Evolutionary conservation across 2,329 filamentous ascomycete genomes (phyloP), one percentile per base, ranked within the genome.

Genomic region (Xenoacremonium recifei): DNA sequence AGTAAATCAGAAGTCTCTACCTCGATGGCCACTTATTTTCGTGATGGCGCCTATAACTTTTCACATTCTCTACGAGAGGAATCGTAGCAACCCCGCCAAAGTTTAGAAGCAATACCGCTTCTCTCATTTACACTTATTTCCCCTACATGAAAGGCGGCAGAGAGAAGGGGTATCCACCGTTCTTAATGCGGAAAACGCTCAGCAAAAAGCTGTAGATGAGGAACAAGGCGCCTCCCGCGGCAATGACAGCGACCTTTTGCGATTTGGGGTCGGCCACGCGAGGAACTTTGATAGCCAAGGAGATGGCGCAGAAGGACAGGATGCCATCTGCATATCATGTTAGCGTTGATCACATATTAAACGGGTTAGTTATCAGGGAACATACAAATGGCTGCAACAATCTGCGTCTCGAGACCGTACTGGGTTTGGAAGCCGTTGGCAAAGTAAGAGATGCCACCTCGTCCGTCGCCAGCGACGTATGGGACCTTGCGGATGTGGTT

Each of bases 401-500:
- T 92, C 69, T 99, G 93, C 3, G 92, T 96, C 71, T 99, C 93
- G 55, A 99, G 73, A 12, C 93, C 93, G 59, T 85, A 90, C 64
- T 99, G 93, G 64, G 83, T 96, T 66, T 92, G 89, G 69, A 99
- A 99, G 1, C 93, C 92, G 29, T 78, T 77, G 4, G 92, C 89
- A 66, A 99, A 93, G 66, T 97, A 97, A 61, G 71, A 87, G 48
- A 99, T 80, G 5, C 90, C 90, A 15, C 93, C 93, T 40, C 79
- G 82, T 27, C 89, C 89, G 62, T 97, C 84, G 31, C 86, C 87
- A 31, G 83, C 77, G 21, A 97, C 89, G 58, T 99, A 99, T 3
- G 93, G 93, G 3, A 95, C 89, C 65, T 93, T 92, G 56, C 95
- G 82, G 61, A 99, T 99, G 62, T 96, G 91, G 68, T 97, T 99